Evolutionary conservation across 2,329 filamentous ascomycete genomes (phyloP).

Genomic region (Claviceps spartinae): DNA sequence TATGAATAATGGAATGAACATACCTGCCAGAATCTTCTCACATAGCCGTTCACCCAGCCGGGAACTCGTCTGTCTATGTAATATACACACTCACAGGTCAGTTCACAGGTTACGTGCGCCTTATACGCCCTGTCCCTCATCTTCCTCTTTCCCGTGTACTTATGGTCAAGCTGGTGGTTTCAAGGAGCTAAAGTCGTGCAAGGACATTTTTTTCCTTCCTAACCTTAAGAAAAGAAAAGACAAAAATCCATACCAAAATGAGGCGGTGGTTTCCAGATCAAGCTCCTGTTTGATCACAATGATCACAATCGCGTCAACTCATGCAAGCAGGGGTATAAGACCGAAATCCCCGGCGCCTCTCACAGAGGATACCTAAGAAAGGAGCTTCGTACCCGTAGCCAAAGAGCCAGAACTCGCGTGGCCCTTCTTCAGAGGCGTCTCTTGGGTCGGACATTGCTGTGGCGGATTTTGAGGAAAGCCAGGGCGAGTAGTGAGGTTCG

Average conservation of each 20-base stretch:
- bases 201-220: background rate
- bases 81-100: background rate
- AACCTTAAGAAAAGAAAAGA: background rate
- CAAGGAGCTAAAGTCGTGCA: background rate
- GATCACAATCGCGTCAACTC: background rate
- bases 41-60: slow-evolving; percentile 86
- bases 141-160: background rate
- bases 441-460: background rate
- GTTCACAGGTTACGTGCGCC: background rate
- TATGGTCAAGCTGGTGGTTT: background rate
- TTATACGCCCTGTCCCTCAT: background rate
- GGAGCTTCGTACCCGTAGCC: slow-evolving; percentile 68
- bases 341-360: background rate
- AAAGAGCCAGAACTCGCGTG: slow-evolving; percentile 81
- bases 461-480: background rate
- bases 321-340: background rate
- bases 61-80: slow-evolving; percentile 63
- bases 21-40: slow-evolving; percentile 97
- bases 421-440: slow-evolving; percentile 8
- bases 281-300: slow-evolving; percentile 39
- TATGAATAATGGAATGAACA: slow-evolving; percentile 16
- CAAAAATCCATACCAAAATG: slow-evolving; percentile 57
- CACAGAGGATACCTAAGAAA: background rate
- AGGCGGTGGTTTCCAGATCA: slow-evolving; percentile 97
- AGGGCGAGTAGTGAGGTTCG: background rate